phyloP scores from a whole-genome alignment of 139 green algal genomes.

The Volvox reticuliferus region DNA sequence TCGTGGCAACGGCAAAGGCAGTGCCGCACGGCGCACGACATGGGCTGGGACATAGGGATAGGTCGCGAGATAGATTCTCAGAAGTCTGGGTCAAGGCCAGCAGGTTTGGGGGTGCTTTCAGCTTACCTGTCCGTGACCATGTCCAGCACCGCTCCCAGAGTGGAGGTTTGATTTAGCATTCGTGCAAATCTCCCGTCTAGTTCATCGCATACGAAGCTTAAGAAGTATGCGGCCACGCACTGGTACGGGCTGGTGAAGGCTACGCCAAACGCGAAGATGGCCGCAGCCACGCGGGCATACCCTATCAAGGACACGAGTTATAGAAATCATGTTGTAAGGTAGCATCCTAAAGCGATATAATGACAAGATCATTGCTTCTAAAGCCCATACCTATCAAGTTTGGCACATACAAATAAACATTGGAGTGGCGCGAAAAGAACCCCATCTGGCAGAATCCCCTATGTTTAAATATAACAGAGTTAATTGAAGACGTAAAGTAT shows the following conservation, averaged over 20 bases:
- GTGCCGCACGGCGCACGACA: too few relatives aligned
- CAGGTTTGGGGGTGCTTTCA: too few relatives aligned
- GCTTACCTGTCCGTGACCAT: conserved; percentile 95
- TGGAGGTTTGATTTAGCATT: conserved; percentile 87
- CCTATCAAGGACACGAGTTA: conserved; percentile 68
- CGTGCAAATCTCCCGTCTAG: conserved; percentile 92
- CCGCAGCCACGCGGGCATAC: conserved; percentile 81
- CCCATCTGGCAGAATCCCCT: conserved; percentile 3
- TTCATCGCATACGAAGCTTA: conserved; percentile 94
- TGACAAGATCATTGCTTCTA: too few relatives aligned
- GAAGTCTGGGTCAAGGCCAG: too few relatives aligned
- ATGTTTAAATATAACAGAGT: too few relatives aligned
- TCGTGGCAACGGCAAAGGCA: too few relatives aligned
- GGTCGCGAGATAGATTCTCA: too few relatives aligned
- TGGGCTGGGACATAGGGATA: too few relatives aligned
- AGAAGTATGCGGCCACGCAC: conserved; percentile 77
- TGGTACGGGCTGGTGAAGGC: conserved; percentile 65
- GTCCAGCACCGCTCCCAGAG: conserved; percentile 93
- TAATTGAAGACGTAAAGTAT: too few relatives aligned
- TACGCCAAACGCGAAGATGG: conserved; percentile 81
- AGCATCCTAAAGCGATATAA: neutral
- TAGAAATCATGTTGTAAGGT: neutral
- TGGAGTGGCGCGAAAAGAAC: conserved; percentile 80
- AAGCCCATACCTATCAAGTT: conserved; percentile 87
- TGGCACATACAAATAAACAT: conserved; percentile 84